Evolutionary conservation across 2,329 filamentous ascomycete species (phyloP).

Genomic region (Zasmidium angulare): DNA sequence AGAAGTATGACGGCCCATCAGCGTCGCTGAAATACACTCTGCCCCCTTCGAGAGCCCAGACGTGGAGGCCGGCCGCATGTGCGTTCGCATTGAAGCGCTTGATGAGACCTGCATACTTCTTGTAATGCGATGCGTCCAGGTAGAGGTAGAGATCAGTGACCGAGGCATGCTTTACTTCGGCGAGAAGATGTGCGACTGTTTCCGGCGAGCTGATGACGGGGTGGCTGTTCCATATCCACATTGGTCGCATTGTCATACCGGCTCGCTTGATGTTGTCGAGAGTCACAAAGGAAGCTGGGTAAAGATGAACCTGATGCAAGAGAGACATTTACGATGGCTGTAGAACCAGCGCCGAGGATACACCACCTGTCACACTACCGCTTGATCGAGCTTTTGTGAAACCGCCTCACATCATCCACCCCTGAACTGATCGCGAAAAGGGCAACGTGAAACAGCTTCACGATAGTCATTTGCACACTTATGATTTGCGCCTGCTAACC

Average conservation of each 20-base stretch:
- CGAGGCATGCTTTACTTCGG: background rate
- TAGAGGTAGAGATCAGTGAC: constrained; percentile 2
- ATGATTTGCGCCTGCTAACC: no score
- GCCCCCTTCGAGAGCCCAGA: constrained; percentile 4
- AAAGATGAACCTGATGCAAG: no score
- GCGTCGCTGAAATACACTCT: constrained; percentile 1
- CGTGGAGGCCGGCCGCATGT: background rate
- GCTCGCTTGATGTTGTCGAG: no score
- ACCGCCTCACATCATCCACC: no score
- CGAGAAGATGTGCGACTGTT: background rate
- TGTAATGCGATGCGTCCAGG: background rate
- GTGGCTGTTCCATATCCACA: constrained; percentile 1
- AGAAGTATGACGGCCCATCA: background rate
- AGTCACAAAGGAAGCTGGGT: no score
- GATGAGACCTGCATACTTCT: background rate
- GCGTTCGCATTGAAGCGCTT: background rate
- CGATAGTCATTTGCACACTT: no score
- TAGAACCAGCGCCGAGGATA: no score
- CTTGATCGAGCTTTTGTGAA: no score
- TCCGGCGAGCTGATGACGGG: background rate
- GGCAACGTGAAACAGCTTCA: no score
- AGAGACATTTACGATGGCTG: no score
- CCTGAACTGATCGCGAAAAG: no score
- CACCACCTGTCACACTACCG: no score
- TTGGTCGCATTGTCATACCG: background rate